Conservation (phyloP, 345 rosid species). For the Limnanthes douglasii region DNA sequence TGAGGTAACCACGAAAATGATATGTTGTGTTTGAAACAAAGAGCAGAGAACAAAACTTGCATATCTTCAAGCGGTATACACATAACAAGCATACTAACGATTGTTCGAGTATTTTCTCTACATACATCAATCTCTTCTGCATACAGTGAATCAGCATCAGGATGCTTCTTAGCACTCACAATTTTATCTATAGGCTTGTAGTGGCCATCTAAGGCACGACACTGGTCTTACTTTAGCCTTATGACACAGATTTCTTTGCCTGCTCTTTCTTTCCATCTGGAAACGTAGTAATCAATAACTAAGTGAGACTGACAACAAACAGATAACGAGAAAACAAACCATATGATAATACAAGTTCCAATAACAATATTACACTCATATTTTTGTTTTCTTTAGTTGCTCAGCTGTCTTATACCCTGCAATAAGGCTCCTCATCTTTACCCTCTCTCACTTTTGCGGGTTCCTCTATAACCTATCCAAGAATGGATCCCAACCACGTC, state of each 20-base stretch:
- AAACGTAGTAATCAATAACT: constrained; percentile 5
- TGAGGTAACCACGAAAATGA: no score
- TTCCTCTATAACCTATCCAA: no score
- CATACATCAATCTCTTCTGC: constrained; percentile 88
- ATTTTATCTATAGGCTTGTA: constrained; percentile 69
- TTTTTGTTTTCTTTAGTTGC: constrained; percentile 34
- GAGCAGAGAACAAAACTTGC: constrained; percentile 35
- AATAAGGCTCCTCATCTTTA: no score
- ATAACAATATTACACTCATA: constrained; percentile 26
- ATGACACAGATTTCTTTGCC: constrained; percentile 27
- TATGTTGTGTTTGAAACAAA: no score
- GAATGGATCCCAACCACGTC: no score
- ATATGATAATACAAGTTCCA: not conserved
- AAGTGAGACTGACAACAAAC: constrained; percentile 5
- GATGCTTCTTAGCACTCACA: constrained; percentile 58
- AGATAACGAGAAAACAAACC: not conserved
- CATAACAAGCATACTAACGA: constrained; percentile 79
- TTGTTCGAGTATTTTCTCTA: constrained; percentile 46
- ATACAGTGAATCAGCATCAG: constrained; percentile 68
- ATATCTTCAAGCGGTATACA: constrained; percentile 69
- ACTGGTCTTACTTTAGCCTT: constrained; percentile 20
- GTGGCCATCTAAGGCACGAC: constrained; percentile 51
- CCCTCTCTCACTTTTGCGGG: no score
- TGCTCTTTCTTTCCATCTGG: constrained; percentile 54
- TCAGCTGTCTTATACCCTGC: constrained; percentile 40